Base-by-base conservation (phyloP, 352 stramenopile species). In the Phytophthora gonapodyides region DNA sequence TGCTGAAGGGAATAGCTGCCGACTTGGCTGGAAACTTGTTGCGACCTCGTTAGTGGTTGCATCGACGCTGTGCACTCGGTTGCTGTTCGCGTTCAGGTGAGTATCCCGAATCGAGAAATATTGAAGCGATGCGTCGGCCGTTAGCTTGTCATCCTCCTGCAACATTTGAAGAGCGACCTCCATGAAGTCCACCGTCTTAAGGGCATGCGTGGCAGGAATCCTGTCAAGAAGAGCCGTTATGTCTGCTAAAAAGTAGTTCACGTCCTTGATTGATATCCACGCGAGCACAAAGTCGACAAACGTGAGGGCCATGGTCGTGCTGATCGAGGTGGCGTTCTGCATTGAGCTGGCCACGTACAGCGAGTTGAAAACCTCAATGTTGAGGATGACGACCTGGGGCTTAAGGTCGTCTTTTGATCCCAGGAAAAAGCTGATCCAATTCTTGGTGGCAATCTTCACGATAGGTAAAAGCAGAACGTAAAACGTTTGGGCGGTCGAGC, bases 281-380 rank as follows among this genome's bases (percentile, higher is more conserved):
- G 71, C 57, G 4, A 80, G 73, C 1, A 54, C 41, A 35, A 77
- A 71, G 41, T 87, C 75, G 2, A 82, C 41, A 0, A 42, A 19
- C 13, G 71, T 74, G 8, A 87, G 40, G 0, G 60, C 45, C 13
- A 75, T 48, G 1, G 65, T 73, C 3, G 75, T 79, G 5, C 35
- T 62, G 3, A 69, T 64, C 0, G 67, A 80, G 8, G 70, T 67
- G 1, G 75, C 53, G 31, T 64, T 78, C 27, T 80, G 67, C 75
- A 87, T 82, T 11, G 65, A 79, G 11, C 64, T 69, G 1, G 78
- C 54, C 15, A 84, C 65, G 19, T 68, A 87, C 1, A 87, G 45
- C 13, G 78, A 37, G 42, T 84, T 78, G 51, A 82, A 87, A n/a
- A 87, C 53, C 48, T 87, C 70, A 42, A 80, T 68, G 34, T 87